Base-by-base conservation (phyloP, 176 grass and related monocot species). In the Cenchrus purpureus region DNA sequence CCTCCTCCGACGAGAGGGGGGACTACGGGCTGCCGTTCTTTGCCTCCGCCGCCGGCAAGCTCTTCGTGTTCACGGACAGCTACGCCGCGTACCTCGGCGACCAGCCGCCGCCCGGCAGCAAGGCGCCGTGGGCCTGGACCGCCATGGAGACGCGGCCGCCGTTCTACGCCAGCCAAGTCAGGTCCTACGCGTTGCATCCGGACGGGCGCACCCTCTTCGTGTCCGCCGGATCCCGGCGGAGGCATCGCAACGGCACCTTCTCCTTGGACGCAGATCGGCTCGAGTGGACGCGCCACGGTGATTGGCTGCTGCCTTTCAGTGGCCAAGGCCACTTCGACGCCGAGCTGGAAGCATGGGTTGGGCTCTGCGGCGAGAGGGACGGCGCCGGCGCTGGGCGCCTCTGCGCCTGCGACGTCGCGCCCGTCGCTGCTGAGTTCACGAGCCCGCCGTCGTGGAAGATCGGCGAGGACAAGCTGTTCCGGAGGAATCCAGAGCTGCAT, bases 171-270 rank as follows among this genome's bases (percentile, higher is more conserved):
- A 42, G 10, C 13, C 13, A 51, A 0, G 9, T 79, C 37, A 0
- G 2, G 1, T 65, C 44, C 4, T 32, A 79, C 9, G 77, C 77
- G 13, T 0, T 79, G 45, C 77, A 79, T 25, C 60, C 77, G 4
- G 77, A 79, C 14, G 44, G 20, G 46, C n/a, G 68, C 31, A 86
- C 76, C 46, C 56, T 79, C 56, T 42, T 79, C 15, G 68, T 86
- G 20, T 80, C 68, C 31, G 76, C 46, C 14, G 22, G 1, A 0
- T 22, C 32, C 22, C 15, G 72, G 25, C 28, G 28, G 14, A 9
- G 28, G 7, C 4, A 6, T 0, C 11, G 46, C 5, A 7, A 20
- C 22, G 68, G 77, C 20, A 80, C 76, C 13, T 80, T 65, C 77
- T 86, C 77, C 14, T 28, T 86, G 0, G 68, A 79, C 55, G n/a